Evolutionary conservation across 176 grass and related monocot species (phyloP).

Genomic region (Alloteropsis semialata): DNA sequence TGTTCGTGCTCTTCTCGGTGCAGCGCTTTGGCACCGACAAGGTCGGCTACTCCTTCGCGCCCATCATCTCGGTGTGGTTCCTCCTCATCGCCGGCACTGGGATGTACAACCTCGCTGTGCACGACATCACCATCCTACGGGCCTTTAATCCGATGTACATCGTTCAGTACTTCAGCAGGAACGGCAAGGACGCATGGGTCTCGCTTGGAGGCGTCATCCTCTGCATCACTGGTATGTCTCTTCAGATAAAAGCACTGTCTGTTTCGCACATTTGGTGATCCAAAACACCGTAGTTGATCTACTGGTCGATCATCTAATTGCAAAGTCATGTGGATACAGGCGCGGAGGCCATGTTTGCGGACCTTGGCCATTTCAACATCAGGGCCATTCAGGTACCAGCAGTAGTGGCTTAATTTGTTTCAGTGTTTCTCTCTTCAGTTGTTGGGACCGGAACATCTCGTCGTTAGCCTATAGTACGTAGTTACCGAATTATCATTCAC

Average conservation of each 20-base stretch:
- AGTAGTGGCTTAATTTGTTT: background rate
- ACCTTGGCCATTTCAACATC: constrained; percentile 68
- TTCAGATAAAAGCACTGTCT: background rate
- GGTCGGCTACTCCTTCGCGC: constrained; percentile 69
- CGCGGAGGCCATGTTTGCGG: constrained; percentile 67
- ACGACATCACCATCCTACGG: constrained; percentile 42
- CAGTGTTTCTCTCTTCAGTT: background rate
- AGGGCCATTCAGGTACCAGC: constrained; percentile 41
- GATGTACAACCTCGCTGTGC: constrained; percentile 44
- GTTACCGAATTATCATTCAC: background rate
- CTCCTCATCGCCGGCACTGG: constrained; percentile 50
- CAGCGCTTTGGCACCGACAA: constrained; percentile 66
- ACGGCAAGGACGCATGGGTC: constrained; percentile 61
- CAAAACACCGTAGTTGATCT: background rate
- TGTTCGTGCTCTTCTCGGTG: constrained; percentile 43
- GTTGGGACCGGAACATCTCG: background rate
- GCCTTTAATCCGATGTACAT: constrained; percentile 68
- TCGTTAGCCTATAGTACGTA: background rate
- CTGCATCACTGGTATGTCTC: constrained; percentile 41
- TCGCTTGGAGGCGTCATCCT: constrained; percentile 65
- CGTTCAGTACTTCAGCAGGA: constrained; percentile 47
- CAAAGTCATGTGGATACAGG: constrained; percentile 22
- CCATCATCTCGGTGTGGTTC: constrained; percentile 57
- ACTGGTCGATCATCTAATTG: background rate
- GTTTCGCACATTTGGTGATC: background rate